These are phyloP conservation scores for Trichoderma virens DNA, from an alignment of 495 filamentous ascomycete genomes.

Conservation along the genomic window DNA sequence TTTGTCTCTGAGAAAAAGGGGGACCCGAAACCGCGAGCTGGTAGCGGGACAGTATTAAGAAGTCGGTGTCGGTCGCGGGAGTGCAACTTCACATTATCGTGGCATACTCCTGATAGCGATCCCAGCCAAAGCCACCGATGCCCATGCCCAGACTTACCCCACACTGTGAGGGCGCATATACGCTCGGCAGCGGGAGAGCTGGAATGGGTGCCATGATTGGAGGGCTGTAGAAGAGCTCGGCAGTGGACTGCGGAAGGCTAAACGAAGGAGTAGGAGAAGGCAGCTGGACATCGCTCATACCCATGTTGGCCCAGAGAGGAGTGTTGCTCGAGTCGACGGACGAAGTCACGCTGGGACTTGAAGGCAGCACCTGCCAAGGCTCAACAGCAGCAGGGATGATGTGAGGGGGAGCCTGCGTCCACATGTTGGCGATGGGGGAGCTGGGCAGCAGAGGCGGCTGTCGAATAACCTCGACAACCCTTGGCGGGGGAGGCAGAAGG, in stretches of 20 bases:
- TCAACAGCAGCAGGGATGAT: constrained; percentile 60
- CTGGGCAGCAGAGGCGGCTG: constrained; percentile 81
- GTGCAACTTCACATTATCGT: constrained; percentile 50
- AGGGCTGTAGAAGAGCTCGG: constrained; percentile 52
- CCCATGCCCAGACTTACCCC: constrained; percentile 69
- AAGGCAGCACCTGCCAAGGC: constrained; percentile 87
- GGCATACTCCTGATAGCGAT: constrained; percentile 54
- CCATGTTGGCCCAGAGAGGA: constrained; percentile 76
- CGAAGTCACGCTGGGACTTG: constrained; percentile 69
- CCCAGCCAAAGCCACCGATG: constrained; percentile 73
- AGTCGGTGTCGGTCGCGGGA: constrained; percentile 35
- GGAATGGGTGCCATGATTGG: constrained; percentile 62
- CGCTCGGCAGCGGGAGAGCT: constrained; percentile 79
- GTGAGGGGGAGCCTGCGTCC: constrained; percentile 53
- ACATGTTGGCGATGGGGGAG: constrained; percentile 75
- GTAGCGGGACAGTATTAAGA: constrained; percentile 17
- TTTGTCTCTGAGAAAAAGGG: neutral
- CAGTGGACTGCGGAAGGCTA: constrained; percentile 70
- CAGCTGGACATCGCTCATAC: constrained; percentile 56
- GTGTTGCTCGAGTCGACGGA: constrained; percentile 55
- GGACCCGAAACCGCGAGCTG: neutral
- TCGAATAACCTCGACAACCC: constrained; percentile 84
- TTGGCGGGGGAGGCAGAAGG: constrained; percentile 84
- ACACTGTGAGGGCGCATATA: constrained; percentile 71
- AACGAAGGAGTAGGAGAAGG: constrained; percentile 71